These are phyloP conservation scores for Gossypium australe DNA, from an alignment of 345 rosid genomes.

Conservation along the genomic window DNA sequence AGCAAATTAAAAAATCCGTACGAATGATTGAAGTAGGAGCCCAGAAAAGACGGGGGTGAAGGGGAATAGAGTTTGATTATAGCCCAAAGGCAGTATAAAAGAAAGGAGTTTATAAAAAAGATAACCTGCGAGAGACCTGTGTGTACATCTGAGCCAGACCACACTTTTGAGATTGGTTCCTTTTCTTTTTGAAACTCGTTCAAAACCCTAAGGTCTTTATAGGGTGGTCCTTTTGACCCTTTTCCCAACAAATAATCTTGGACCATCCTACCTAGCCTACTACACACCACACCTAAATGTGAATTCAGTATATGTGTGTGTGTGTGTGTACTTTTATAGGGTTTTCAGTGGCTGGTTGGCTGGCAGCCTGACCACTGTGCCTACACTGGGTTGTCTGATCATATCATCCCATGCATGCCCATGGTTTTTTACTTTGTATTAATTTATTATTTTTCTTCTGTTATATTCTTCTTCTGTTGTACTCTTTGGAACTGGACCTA, in stretches of 20 bases:
- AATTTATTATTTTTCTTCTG: too few species aligned
- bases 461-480: not conserved
- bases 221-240: conserved; percentile 10
- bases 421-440: not conserved
- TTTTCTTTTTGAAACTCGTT: not conserved
- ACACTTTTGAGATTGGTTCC: not conserved
- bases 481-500: not conserved
- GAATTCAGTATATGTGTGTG: not conserved
- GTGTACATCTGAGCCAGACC: conserved; percentile 9
- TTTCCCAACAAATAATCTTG: not conserved
- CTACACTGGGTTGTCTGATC: not conserved
- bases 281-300: not conserved
- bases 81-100: not conserved
- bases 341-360: not conserved
- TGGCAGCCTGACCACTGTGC: not conserved
- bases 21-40: not conserved
- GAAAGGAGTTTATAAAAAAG: not conserved
- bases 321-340: not conserved
- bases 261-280: conserved; percentile 8
- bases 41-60: conserved; percentile 36
- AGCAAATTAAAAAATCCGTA: not conserved
- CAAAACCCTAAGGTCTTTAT: not conserved
- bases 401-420: not conserved
- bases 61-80: not conserved
- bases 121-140: conserved; percentile 3